Conservation (phyloP, 192 early-diverging fungal species). For the Backusella mclennaniae region DNA sequence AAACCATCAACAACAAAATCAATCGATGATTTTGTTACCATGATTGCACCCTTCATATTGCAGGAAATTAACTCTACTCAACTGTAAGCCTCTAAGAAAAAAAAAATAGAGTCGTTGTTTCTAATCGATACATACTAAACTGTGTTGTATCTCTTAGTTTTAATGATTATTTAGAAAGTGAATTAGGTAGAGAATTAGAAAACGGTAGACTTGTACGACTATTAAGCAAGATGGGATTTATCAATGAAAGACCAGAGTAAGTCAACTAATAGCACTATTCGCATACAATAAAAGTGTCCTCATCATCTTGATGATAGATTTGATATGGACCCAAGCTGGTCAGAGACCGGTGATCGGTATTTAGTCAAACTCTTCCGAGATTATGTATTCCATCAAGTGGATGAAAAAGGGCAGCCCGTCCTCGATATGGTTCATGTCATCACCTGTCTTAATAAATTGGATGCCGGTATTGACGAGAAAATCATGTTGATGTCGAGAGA, state of each 20-base stretch:
- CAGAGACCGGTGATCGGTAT: slow-evolving; percentile 98
- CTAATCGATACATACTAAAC: too few relatives aligned
- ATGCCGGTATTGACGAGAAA: slow-evolving; percentile 89
- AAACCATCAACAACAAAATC: slow-evolving; percentile 69
- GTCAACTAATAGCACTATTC: neutral
- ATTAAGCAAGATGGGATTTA: slow-evolving; percentile 88
- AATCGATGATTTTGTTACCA: slow-evolving; percentile 74
- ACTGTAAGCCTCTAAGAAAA: slow-evolving; percentile 17
- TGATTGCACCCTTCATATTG: slow-evolving; percentile 71
- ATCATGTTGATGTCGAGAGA: slow-evolving; percentile 95
- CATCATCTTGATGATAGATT: slow-evolving; percentile 47
- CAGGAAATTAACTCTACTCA: slow-evolving; percentile 74
- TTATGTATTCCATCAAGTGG: slow-evolving; percentile 96
- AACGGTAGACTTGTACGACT: slow-evolving; percentile 91
- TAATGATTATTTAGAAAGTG: slow-evolving; percentile 79
- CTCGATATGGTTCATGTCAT: slow-evolving; percentile 91
- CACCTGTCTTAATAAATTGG: slow-evolving; percentile 93
- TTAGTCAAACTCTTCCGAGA: slow-evolving; percentile 96
- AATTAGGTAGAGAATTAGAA: slow-evolving; percentile 80
- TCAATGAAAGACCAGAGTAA: slow-evolving; percentile 88
- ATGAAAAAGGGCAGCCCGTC: slow-evolving; percentile 73
- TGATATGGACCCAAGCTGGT: slow-evolving; percentile 89
- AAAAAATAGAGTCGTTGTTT: too few relatives aligned
- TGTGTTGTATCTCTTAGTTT: slow-evolving; percentile 28
- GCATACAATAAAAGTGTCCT: slow-evolving; percentile 27